Percentiles rank a stretch among this genome's conserved stretches.
Conservation (phyloP, 768 basidiomycete genomes). For the Grammothele lineata region DNA sequence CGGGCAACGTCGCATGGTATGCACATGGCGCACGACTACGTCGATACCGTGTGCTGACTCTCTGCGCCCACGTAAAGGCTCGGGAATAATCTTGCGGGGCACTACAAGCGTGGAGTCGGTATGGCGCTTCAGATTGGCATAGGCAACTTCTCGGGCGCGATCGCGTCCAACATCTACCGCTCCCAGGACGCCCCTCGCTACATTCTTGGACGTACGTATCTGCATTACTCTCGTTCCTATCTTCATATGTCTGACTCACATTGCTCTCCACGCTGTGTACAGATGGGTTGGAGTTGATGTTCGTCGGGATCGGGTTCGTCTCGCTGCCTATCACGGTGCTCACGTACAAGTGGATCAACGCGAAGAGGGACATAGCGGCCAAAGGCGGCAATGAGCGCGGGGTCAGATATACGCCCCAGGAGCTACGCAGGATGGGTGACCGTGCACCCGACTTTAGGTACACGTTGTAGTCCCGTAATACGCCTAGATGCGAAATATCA, state of each 20-base stretch:
- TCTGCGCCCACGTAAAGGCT: slow-evolving; percentile 40
- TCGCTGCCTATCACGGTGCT: slow-evolving; percentile 44
- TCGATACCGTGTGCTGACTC: no score
- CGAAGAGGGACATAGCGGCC: slow-evolving; percentile 42
- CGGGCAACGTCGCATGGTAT: slow-evolving; percentile 62
- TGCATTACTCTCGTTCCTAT: not conserved
- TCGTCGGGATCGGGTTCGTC: slow-evolving; percentile 58
- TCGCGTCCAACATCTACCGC: slow-evolving; percentile 62
- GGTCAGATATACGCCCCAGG: slow-evolving; percentile 17
- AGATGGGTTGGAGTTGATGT: slow-evolving; percentile 65
- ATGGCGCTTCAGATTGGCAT: slow-evolving; percentile 69
- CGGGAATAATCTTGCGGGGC: slow-evolving; percentile 60
- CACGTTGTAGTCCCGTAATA: no score
- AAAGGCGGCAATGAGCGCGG: slow-evolving; percentile 32
- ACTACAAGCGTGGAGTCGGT: slow-evolving; percentile 65
- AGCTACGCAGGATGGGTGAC: slow-evolving; percentile 45
- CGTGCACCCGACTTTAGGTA: slow-evolving; percentile 61
- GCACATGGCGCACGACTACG: slow-evolving; percentile 4
- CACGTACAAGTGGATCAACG: slow-evolving; percentile 52
- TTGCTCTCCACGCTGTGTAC: not conserved
- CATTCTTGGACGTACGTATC: slow-evolving; percentile 55
- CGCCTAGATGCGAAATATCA: no score
- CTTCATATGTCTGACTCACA: no score
- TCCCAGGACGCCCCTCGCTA: slow-evolving; percentile 55
- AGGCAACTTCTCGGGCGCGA: slow-evolving; percentile 61